Base-by-base conservation (phyloP, 2,329 filamentous ascomycete genomes). In the Parafenestella ontariensis region DNA sequence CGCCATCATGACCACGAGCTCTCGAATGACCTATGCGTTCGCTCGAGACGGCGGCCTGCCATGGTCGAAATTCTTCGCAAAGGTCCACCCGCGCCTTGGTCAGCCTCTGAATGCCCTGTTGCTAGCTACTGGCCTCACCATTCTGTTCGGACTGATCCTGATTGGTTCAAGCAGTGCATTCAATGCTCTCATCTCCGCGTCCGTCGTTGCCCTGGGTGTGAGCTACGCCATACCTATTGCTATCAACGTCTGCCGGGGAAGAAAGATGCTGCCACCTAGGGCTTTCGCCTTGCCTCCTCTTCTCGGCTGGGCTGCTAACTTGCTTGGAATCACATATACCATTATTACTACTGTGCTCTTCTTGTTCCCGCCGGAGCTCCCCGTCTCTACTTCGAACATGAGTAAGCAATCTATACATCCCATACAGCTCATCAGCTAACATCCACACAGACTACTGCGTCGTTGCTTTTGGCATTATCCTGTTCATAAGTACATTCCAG, bases 151-250 rank as follows among this genome's bases (percentile, higher is more conserved):
- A 0, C 81, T 85, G 53, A 87, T 91, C 57, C 89, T 90, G 71
- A 80, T 92, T 2, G 89, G 87, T 0, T 89, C 87, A 2, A 79
- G 76, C 44, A 85, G 83, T 54, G 88, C 89, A 0, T 90, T 91
- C 74, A 90, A 88, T 37, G 88, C 88, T 13, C 89, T 91, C 62
- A 82, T 89, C 1, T 86, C 87, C 0, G 85, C 88, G 0, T 89
- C 87, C 0, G 89, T 92, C 0, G 88, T 92, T 7, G 85, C 89
- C 1, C 81, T 93, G 0, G 86, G 88, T 6, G 77, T 92, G 5
- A 88, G 87, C 2, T 93, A 93, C 62, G 89, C 84, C 5, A 90
- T 93, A 34, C 90, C 90, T 0, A 85, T 91, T 42, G 80, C 83
- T 0, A 86, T 92, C 61, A 90, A 92, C 63, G 83, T 86, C 52